These are phyloP conservation scores for Hypericum androsaemum DNA, from an alignment of 345 rosid genomes.

Conservation along the genomic window DNA sequence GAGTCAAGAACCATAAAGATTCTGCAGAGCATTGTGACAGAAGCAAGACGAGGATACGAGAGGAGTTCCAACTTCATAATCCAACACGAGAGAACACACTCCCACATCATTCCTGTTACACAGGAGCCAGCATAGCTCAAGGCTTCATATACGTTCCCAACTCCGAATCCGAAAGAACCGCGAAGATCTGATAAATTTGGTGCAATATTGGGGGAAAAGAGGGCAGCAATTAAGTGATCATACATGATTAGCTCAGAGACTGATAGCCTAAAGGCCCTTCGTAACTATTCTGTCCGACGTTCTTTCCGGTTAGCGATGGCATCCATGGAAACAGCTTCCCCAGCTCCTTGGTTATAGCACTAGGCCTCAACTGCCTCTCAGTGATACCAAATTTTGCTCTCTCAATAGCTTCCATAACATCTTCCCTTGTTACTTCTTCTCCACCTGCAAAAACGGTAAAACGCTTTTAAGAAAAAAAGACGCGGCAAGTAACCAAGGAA, in stretches of 20 bases:
- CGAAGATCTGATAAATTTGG: constrained; percentile 2
- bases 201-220: not conserved
- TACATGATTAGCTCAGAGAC: constrained; percentile 51
- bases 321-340: constrained; percentile 90
- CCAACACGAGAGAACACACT: too few relatives aligned
- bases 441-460: constrained; percentile 36
- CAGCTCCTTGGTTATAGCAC: constrained; percentile 54
- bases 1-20: too few relatives aligned
- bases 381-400: constrained; percentile 89
- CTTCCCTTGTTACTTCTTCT: constrained; percentile 73
- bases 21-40: too few relatives aligned
- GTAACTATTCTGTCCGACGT: constrained; percentile 44
- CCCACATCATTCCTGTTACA: too few relatives aligned
- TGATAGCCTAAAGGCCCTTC: constrained; percentile 85
- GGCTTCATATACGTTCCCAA: constrained; percentile 12
- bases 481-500: too few relatives aligned
- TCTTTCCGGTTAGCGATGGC: constrained; percentile 61
- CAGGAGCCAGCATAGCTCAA: constrained; percentile 2
- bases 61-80: too few relatives aligned
- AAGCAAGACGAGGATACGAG: too few relatives aligned
- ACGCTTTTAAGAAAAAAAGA: not conserved
- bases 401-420: constrained; percentile 92
- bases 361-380: constrained; percentile 42
- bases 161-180: not conserved
- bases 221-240: constrained; percentile 7